A percentile compares a stretch with the other conserved stretches of the same genome.
phyloP scores from a whole-genome alignment of 1,284 basidiomycete species.

The Heimioporus punctisporus region DNA sequence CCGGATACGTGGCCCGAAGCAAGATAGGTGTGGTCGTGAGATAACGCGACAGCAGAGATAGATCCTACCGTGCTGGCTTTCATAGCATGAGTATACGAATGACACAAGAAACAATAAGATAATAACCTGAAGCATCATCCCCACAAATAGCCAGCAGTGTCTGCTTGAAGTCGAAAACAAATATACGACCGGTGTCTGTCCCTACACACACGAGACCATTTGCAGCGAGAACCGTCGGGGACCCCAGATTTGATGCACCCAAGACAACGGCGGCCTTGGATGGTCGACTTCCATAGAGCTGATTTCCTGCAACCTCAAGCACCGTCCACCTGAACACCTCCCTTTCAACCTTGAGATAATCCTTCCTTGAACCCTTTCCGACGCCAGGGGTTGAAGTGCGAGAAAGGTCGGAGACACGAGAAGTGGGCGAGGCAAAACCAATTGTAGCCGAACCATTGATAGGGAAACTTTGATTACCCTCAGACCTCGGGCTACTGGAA shows the following conservation, averaged over 20 bases:
- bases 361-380: conserved; percentile 24
- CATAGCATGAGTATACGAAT: conserved; percentile 21
- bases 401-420: conserved; percentile 74
- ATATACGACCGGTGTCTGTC: conserved; percentile 75
- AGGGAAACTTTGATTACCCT: conserved; percentile 46
- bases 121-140: conserved; percentile 64
- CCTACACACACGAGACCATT: conserved; percentile 94
- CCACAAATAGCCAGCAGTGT: conserved; percentile 81
- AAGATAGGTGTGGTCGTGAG: conserved; percentile 93
- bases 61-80: conserved; percentile 68
- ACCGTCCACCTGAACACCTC: conserved; percentile 82
- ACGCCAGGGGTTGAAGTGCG: conserved; percentile 56
- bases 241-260: conserved; percentile 56
- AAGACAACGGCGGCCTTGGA: conserved; percentile 67
- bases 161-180: conserved; percentile 93
- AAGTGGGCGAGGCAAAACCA: conserved; percentile 51
- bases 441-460: conserved; percentile 43
- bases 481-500: conserved; percentile 55
- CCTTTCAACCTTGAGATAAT: conserved; percentile 37
- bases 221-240: conserved; percentile 82
- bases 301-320: conserved; percentile 61
- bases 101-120: conserved; percentile 3
- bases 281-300: conserved; percentile 51
- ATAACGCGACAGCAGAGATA: conserved; percentile 92
- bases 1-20: conserved; percentile 90